Evolutionary conservation across 176 grass and related monocot species (phyloP).

Genomic region (Phragmites australis): DNA sequence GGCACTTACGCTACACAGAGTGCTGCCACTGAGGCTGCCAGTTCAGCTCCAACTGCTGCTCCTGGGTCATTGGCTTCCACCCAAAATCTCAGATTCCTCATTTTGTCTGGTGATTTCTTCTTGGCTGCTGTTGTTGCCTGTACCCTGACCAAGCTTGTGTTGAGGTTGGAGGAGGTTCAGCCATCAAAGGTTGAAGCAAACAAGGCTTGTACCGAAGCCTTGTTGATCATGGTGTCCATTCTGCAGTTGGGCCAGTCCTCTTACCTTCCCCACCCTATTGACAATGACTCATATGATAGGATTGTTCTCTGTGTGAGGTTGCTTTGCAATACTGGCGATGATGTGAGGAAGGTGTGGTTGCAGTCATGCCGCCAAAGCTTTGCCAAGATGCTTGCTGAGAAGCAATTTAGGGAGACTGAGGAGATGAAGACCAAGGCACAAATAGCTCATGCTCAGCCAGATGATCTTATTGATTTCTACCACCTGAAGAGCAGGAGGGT

Average conservation of each 20-base stretch:
- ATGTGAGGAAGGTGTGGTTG: constrained; percentile 67
- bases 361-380: constrained; percentile 64
- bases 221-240: constrained; percentile 63
- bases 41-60: constrained; percentile 41
- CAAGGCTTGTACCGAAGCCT: constrained; percentile 49
- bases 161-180: constrained; percentile 73
- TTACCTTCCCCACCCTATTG: constrained; percentile 60
- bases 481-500: constrained; percentile 78
- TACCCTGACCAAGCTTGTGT: constrained; percentile 62
- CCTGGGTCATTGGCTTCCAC: constrained; percentile 45
- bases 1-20: constrained; percentile 78
- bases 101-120: constrained; percentile 74
- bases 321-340: constrained; percentile 67
- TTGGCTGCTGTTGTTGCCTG: constrained; percentile 47
- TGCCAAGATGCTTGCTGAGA: constrained; percentile 74
- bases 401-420: constrained; percentile 76
- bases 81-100: constrained; percentile 61
- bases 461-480: constrained; percentile 88
- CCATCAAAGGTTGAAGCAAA: constrained; percentile 55
- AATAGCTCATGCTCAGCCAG: constrained; percentile 68
- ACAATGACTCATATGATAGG: constrained; percentile 59
- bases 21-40: constrained; percentile 54
- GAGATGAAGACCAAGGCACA: constrained; percentile 70
- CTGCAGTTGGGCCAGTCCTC: constrained; percentile 58
- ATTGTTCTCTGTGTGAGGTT: constrained; percentile 65